Conservation (phyloP, 192 early-diverging fungal genomes). For the Anaeromyces robustus region DNA sequence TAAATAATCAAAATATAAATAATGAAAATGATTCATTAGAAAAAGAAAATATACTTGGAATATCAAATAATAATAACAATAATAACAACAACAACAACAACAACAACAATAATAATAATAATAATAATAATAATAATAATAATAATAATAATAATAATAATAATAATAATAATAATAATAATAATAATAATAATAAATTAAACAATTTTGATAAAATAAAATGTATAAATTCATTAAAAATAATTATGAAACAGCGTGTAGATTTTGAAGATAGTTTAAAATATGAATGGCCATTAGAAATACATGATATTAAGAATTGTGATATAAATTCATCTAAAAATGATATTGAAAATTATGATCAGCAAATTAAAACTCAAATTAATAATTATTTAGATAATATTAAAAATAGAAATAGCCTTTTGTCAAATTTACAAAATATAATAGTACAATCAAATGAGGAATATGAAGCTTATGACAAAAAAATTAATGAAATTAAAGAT, state of each 20-base stretch:
- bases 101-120: too few relatives aligned
- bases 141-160: neutral
- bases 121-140: too few relatives aligned
- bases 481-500: neutral
- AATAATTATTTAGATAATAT: neutral
- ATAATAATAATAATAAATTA: neutral
- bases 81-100: too few relatives aligned
- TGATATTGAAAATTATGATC: neutral
- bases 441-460: neutral
- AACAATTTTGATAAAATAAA: neutral
- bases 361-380: neutral
- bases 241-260: neutral
- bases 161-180: neutral
- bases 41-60: too few relatives aligned
- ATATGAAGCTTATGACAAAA: neutral
- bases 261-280: neutral
- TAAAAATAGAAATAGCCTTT: neutral
- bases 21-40: too few relatives aligned
- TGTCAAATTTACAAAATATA: neutral
- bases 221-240: neutral
- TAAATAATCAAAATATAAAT: too few relatives aligned
- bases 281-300: neutral
- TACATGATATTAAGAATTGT: neutral
- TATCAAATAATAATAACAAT: too few relatives aligned
- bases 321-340: neutral